Percentiles rank a stretch among this genome's conserved stretches.
Evolutionary conservation across 2,329 filamentous ascomycete species (phyloP).

Genomic region (Claviceps purpurea): DNA sequence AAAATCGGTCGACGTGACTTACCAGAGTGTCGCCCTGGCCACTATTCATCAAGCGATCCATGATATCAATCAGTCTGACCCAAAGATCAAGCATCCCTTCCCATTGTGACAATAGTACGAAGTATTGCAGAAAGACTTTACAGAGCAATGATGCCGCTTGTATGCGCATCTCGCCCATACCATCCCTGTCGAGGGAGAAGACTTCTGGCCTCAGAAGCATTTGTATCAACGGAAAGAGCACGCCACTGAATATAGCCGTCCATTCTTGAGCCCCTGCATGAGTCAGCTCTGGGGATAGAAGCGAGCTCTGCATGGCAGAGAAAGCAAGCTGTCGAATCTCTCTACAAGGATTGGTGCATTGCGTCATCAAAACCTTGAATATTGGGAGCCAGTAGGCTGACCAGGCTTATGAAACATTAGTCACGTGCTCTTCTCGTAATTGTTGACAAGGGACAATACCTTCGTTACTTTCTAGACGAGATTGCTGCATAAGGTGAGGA

Average conservation of each 20-base stretch:
- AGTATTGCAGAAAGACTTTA: conserved; percentile 90
- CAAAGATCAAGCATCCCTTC: conserved; percentile 85
- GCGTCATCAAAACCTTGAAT: conserved; percentile 73
- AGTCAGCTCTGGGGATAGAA: conserved; percentile 73
- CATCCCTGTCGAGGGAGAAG: conserved; percentile 76
- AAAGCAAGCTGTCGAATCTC: conserved; percentile 87
- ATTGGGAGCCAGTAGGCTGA: conserved; percentile 96
- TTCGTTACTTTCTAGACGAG: conserved; percentile 77
- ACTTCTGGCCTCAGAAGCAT: conserved; percentile 87
- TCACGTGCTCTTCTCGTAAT: background rate
- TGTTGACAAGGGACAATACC: conserved; percentile 31
- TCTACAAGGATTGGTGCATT: conserved; percentile 88
- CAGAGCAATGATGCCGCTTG: conserved; percentile 83
- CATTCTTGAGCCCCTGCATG: conserved; percentile 79
- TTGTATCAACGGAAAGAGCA: conserved; percentile 81
- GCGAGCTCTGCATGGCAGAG: conserved; percentile 67
- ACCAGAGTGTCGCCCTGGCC: conserved; percentile 82
- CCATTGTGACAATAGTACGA: conserved; percentile 72
- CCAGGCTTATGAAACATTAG: conserved; percentile 52
- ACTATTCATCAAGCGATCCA: conserved; percentile 93
- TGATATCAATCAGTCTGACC: conserved; percentile 82
- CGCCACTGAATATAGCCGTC: conserved; percentile 88
- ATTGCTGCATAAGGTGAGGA: conserved; percentile 79
- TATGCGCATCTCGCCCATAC: conserved; percentile 91
- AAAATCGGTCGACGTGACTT: conserved; percentile 22